A percentile compares a stretch with the other conserved stretches of the same genome.
Conservation (phyloP, 192 early-diverging fungal genomes). For the Gonapodya sp. region DNA sequence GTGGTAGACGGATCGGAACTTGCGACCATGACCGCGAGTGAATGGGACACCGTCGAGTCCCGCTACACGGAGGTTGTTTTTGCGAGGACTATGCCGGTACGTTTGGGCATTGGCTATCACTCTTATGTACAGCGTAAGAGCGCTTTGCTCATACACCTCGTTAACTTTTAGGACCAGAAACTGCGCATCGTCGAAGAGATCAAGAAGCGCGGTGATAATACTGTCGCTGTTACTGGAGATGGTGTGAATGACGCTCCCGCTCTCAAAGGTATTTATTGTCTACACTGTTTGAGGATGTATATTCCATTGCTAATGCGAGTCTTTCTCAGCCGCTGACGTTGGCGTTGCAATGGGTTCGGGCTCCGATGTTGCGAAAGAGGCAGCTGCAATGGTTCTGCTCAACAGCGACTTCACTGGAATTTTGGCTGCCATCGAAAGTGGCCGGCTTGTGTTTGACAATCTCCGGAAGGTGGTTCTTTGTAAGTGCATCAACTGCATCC, state of each 20-base stretch:
- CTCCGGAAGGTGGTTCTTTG: constrained; percentile 57
- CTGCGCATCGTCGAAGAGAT: constrained; percentile 46
- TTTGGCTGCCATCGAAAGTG: constrained; percentile 65
- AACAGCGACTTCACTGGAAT: constrained; percentile 61
- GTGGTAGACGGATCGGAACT: constrained; percentile 61
- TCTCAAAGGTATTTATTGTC: not conserved
- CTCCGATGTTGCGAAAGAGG: constrained; percentile 57
- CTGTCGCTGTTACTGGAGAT: constrained; percentile 86
- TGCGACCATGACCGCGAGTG: constrained; percentile 35
- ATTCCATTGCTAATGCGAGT: not conserved
- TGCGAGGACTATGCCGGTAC: constrained; percentile 67
- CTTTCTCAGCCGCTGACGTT: constrained; percentile 79
- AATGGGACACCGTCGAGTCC: constrained; percentile 59
- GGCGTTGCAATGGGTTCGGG: constrained; percentile 82
- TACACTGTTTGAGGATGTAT: not conserved
- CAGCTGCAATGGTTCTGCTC: constrained; percentile 33
- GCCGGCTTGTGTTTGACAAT: constrained; percentile 79
- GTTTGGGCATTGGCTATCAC: not conserved
- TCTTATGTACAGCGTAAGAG: not conserved
- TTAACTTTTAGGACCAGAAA: constrained; percentile 54
- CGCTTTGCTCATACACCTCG: not conserved
- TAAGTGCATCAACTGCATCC: not conserved
- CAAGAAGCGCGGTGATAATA: constrained; percentile 47
- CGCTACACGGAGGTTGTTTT: constrained; percentile 73
- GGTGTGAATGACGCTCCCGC: constrained; percentile 88